Conservation (phyloP, 1,139 yeast genomes). For the Protomyces macrosporus region DNA sequence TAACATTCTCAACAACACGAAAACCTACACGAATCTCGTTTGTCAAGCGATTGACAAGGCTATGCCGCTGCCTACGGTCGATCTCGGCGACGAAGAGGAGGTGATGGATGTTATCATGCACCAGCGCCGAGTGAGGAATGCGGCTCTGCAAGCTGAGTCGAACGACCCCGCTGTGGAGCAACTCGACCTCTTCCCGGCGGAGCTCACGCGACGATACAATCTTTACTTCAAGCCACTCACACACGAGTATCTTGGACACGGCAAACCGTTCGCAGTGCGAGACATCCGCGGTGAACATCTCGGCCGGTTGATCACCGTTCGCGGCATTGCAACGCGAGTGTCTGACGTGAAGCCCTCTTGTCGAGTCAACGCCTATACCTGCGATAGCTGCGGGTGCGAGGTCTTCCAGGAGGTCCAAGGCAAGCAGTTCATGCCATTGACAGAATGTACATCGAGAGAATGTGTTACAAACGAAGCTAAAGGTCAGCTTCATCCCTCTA, state of each 20-base stretch:
- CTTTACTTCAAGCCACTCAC: conserved; percentile 80
- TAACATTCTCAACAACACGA: conserved; percentile 64
- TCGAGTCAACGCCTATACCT: conserved; percentile 87
- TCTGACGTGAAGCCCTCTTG: conserved; percentile 94
- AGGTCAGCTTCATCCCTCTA: conserved; percentile 87
- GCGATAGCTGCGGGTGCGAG: conserved; percentile 96
- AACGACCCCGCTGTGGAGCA: conserved; percentile 39
- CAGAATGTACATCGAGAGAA: conserved; percentile 76
- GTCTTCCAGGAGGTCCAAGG: conserved; percentile 90
- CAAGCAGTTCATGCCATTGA: conserved; percentile 75
- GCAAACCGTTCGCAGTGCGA: conserved; percentile 75
- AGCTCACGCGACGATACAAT: conserved; percentile 77
- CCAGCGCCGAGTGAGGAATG: conserved; percentile 79
- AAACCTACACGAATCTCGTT: conserved; percentile 73
- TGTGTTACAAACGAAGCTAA: conserved; percentile 74
- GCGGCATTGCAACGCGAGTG: conserved; percentile 93
- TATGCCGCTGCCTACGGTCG: conserved; percentile 77
- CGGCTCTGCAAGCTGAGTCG: conserved; percentile 61
- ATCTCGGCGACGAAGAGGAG: conserved; percentile 75
- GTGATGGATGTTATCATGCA: conserved; percentile 89
- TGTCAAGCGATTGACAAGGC: conserved; percentile 68
- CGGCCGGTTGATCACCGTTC: conserved; percentile 80
- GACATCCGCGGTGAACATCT: conserved; percentile 77
- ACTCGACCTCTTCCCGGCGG: conserved; percentile 63
- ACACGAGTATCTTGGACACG: conserved; percentile 41